Conservation (phyloP, 345 rosid genomes). For the Populus nigra region DNA sequence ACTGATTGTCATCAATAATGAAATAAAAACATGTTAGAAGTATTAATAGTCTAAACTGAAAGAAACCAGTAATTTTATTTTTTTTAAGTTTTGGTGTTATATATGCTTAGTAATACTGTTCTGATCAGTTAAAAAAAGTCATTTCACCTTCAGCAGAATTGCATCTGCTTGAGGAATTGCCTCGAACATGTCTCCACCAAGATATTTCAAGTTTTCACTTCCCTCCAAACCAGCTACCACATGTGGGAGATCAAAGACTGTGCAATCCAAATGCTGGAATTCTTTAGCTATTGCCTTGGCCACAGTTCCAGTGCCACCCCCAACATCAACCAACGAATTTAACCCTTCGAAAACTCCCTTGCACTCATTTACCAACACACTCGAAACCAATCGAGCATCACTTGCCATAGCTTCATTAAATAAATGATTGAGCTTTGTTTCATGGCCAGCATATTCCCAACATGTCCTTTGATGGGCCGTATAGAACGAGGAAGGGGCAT, state of each 20-base stretch:
- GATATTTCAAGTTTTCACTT: background rate
- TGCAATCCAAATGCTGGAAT: conserved; percentile 18
- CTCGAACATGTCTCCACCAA: conserved; percentile 5
- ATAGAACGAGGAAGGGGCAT: conserved; percentile 4
- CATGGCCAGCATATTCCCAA: conserved; percentile 15
- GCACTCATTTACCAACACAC: background rate
- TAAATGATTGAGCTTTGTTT: conserved; percentile 3
- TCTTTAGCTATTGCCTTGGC: conserved; percentile 16
- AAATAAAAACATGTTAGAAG: background rate
- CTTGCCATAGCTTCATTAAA: conserved; percentile 19
- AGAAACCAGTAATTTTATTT: too few relatives aligned
- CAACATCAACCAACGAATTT: conserved; percentile 27
- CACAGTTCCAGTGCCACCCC: conserved; percentile 24
- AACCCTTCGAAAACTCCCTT: conserved; percentile 14
- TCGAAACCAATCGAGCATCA: background rate
- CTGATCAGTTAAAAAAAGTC: background rate
- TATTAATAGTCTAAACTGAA: too few relatives aligned
- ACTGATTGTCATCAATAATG: background rate
- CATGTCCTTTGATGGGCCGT: conserved; percentile 6
- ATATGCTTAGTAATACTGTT: background rate
- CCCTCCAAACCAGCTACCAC: conserved; percentile 2
- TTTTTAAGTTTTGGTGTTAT: background rate
- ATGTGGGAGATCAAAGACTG: conserved; percentile 19
- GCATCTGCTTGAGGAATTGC: conserved; percentile 9
- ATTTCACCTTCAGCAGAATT: conserved; percentile 1